Conservation (phyloP, 495 filamentous ascomycete genomes). For the Aspergillus wentii region DNA sequence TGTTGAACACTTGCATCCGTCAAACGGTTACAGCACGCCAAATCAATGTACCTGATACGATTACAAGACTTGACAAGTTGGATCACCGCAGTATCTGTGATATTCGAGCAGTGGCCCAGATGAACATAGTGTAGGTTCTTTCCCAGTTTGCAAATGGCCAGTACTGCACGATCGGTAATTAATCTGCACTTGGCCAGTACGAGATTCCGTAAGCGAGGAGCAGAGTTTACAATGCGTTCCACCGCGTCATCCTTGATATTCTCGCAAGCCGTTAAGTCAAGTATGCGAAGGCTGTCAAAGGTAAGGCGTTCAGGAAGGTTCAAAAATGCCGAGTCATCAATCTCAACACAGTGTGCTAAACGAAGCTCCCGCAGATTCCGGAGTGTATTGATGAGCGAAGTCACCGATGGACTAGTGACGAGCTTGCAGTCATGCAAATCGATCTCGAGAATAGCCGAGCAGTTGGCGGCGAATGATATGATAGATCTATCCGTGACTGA, state of each 20-base stretch:
- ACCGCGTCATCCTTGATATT: slow-evolving; percentile 80
- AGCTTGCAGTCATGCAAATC: slow-evolving; percentile 83
- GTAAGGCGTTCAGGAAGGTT: slow-evolving; percentile 62
- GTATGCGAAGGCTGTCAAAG: slow-evolving; percentile 84
- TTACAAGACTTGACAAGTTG: slow-evolving; percentile 82
- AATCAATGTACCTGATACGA: slow-evolving; percentile 93
- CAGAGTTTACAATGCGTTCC: slow-evolving; percentile 76
- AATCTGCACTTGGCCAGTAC: slow-evolving; percentile 91
- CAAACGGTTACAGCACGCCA: slow-evolving; percentile 88
- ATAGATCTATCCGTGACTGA: slow-evolving; percentile 77
- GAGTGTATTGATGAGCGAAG: slow-evolving; percentile 67
- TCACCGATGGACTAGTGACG: slow-evolving; percentile 76
- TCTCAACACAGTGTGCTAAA: slow-evolving; percentile 73
- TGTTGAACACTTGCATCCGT: slow-evolving; percentile 84
- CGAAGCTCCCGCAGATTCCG: slow-evolving; percentile 83
- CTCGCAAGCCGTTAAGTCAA: slow-evolving; percentile 86
- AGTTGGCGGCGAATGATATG: slow-evolving; percentile 78
- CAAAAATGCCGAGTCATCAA: slow-evolving; percentile 83
- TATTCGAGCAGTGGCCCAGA: slow-evolving; percentile 85
- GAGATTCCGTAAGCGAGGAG: slow-evolving; percentile 85
- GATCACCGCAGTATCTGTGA: slow-evolving; percentile 83
- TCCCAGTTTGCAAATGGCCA: slow-evolving; percentile 78
- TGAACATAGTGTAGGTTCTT: slow-evolving; percentile 97
- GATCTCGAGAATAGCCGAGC: slow-evolving; percentile 90
- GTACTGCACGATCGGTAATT: slow-evolving; percentile 86